Conservation (phyloP, 2,329 filamentous ascomycete species). For the Lojkania enalia region DNA sequence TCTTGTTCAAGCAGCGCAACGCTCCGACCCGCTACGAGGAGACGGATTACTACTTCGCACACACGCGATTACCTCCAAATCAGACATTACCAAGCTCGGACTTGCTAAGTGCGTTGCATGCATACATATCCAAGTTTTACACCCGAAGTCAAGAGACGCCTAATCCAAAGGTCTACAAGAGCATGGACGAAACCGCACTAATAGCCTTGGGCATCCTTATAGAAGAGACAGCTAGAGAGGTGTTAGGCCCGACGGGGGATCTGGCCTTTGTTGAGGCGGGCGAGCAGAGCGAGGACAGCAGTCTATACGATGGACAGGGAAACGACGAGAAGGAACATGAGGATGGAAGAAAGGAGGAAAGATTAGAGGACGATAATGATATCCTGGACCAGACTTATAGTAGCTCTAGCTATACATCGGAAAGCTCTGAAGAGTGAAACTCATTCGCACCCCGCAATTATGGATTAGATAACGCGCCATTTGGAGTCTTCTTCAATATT, state of each 20-base stretch:
- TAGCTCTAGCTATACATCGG: too few species aligned
- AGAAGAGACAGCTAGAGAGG: conserved; percentile 67
- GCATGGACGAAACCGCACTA: conserved; percentile 78
- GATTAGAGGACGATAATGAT: too few species aligned
- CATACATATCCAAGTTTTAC: conserved; percentile 70
- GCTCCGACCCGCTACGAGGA: conserved; percentile 71
- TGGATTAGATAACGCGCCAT: too few species aligned
- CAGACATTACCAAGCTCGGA: conserved; percentile 67
- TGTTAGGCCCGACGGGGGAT: conserved; percentile 67
- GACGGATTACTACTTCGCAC: conserved; percentile 70
- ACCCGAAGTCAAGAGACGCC: conserved; percentile 27
- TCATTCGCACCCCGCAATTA: too few species aligned
- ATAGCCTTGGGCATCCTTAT: conserved; percentile 74
- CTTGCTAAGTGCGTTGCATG: conserved; percentile 69
- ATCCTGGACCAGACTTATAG: too few species aligned
- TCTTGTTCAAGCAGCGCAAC: conserved; percentile 66
- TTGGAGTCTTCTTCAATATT: too few species aligned
- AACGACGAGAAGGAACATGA: too few species aligned
- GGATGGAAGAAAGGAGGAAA: too few species aligned
- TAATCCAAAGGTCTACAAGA: conserved; percentile 52
- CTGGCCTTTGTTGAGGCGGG: conserved; percentile 65
- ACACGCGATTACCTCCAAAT: conserved; percentile 58
- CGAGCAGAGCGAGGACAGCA: conserved; percentile 22
- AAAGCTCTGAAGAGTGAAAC: too few species aligned
- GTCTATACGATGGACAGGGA: not conserved